Base-by-base conservation (phyloP, 179 eudicot genomes). In the Spergularia azorica region DNA sequence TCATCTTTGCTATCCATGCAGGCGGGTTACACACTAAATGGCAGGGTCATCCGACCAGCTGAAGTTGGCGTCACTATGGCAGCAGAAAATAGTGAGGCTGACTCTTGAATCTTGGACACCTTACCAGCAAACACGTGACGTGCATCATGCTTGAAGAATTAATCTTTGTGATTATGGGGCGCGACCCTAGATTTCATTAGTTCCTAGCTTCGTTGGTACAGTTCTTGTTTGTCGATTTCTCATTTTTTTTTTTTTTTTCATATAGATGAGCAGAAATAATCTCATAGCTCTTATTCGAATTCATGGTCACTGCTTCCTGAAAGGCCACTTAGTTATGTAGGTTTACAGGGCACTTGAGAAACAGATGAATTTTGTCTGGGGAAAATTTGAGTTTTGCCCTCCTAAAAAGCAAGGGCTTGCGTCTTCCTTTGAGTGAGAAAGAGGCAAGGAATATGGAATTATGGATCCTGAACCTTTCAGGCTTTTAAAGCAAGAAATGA, bases 21-120 rank as follows among this genome's bases (percentile, higher is more conserved):
- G 99, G 82, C 89, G 16, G 98, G 99, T 61, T 95, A 91, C 83
- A 80, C 71, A 48, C 88, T 95, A 36, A 92, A 95, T 55, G 97
- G 91, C 59, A 86, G 99, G 78, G 79, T 95, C 77, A 85, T 95
- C 64, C 87, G 99, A 70, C 99, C 99, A 62, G 98, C 99, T 62
- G 99, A 93, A 86, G 99, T 95, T 73, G 98, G 98, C 48, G 99
- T 95, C 79, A 92, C 97, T 0, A 83, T 78, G 18, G 89, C 86
- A 55, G 64, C 50, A 32, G 89, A 85, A 70, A 77, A 78, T 12
- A 77, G 73, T n/a, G 89, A 86, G 76, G 83, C 74, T 73, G 64
- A 80, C 59, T 74, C 72, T 75, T 83, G 78, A 80, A 56, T 55
- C 76, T 4, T 59, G 69, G 69, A 17, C 39, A 20, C 46, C 69